phyloP scores from a whole-genome alignment of 2,329 filamentous ascomycete genomes.

The Aspergillus novoparasiticus region DNA sequence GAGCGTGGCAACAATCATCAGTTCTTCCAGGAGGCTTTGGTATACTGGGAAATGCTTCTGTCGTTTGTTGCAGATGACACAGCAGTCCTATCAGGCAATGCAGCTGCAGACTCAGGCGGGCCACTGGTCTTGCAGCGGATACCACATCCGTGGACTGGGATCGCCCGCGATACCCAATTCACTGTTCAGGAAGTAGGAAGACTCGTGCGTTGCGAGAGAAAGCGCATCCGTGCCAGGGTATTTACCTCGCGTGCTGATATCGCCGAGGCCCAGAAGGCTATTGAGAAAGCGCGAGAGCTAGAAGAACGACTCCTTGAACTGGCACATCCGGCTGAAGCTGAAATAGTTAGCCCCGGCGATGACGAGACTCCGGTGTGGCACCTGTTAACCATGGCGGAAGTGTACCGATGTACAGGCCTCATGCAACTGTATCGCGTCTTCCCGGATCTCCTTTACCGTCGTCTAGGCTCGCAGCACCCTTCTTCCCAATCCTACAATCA shows the following conservation, averaged over 20 bases:
- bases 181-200: slow-evolving; percentile 50
- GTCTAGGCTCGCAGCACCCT: slow-evolving; percentile 33
- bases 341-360: slow-evolving; percentile 56
- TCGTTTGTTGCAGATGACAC: slow-evolving; percentile 54
- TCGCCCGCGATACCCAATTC: slow-evolving; percentile 40
- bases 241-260: slow-evolving; percentile 44
- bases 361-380: slow-evolving; percentile 56
- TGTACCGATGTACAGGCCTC: slow-evolving; percentile 56
- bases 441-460: slow-evolving; percentile 52
- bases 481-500: slow-evolving; percentile 11
- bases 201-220: slow-evolving; percentile 39
- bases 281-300: slow-evolving; percentile 41
- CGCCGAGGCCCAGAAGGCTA: slow-evolving; percentile 34
- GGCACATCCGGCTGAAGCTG: slow-evolving; percentile 49
- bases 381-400: slow-evolving; percentile 56
- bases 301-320: slow-evolving; percentile 53
- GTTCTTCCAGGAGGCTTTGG: slow-evolving; percentile 59
- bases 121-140: slow-evolving; percentile 37
- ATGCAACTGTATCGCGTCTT: slow-evolving; percentile 59
- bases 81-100: slow-evolving; percentile 26
- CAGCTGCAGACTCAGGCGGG: slow-evolving; percentile 26
- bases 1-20: slow-evolving; percentile 47
- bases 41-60: slow-evolving; percentile 63
- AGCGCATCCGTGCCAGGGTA: slow-evolving; percentile 34
- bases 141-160: slow-evolving; percentile 44